Evolutionary conservation across 768 basidiomycete genomes (phyloP).

Genomic region (Lentinula sp.): DNA sequence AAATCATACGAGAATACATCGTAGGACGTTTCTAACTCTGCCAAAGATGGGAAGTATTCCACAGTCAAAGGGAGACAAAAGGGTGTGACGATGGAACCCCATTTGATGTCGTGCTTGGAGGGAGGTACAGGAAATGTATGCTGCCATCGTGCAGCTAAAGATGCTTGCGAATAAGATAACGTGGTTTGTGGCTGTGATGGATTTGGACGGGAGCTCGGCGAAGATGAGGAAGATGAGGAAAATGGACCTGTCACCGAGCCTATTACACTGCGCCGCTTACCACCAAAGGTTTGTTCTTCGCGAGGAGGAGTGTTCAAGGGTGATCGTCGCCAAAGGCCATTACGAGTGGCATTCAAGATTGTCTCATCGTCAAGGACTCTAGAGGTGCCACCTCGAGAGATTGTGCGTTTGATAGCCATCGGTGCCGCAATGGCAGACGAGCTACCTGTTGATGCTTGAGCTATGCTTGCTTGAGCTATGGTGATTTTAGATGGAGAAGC

Average conservation of each 20-base stretch:
- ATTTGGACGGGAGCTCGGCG: constrained; percentile 43
- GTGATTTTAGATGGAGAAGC: constrained; percentile 27
- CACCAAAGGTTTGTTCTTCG: constrained; percentile 47
- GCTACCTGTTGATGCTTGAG: constrained; percentile 19
- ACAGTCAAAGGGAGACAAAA: constrained; percentile 87
- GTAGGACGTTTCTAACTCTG: constrained; percentile 72
- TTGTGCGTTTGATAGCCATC: constrained; percentile 35
- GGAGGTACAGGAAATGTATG: constrained; percentile 71
- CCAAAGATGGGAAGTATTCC: constrained; percentile 75
- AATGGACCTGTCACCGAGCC: constrained; percentile 25
- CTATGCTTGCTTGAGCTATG: constrained; percentile 20
- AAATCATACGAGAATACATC: constrained; percentile 87
- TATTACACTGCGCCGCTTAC: constrained; percentile 48
- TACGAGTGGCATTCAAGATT: constrained; percentile 28
- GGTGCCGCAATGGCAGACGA: constrained; percentile 25
- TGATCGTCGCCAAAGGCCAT: constrained; percentile 48
- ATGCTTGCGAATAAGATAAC: constrained; percentile 57
- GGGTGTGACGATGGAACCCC: constrained; percentile 82
- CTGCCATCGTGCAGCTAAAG: constrained; percentile 86
- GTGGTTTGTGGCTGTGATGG: constrained; percentile 59
- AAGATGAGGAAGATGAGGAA: constrained; percentile 44
- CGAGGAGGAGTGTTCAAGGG: constrained; percentile 66
- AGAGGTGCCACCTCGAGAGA: constrained; percentile 19
- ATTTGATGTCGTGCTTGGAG: constrained; percentile 86
- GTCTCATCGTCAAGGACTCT: constrained; percentile 59